Evolutionary conservation across 1,139 yeast species (phyloP).

Genomic region (Hyphopichia pseudoburtonii): DNA sequence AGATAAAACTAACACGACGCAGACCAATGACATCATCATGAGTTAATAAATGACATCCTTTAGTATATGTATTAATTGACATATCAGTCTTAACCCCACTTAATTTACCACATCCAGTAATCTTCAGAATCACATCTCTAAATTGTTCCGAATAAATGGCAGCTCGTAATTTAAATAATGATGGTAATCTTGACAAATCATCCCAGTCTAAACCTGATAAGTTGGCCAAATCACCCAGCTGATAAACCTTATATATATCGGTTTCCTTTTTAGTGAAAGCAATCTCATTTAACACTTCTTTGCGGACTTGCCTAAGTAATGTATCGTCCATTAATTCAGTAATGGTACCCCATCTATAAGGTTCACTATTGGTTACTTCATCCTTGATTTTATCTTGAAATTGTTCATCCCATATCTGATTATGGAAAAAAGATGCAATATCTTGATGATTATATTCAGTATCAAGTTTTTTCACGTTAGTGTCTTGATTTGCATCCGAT

Average conservation of each 20-base stretch:
- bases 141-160: slow-evolving; percentile 86
- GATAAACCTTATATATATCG: slow-evolving; percentile 91
- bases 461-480: slow-evolving; percentile 20
- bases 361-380: slow-evolving; percentile 55
- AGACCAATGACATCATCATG: slow-evolving; percentile 99
- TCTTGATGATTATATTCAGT: slow-evolving; percentile 30
- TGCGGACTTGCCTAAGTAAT: slow-evolving; percentile 72
- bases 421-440: slow-evolving; percentile 51
- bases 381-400: slow-evolving; percentile 42
- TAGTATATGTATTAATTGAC: slow-evolving; percentile 86
- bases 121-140: slow-evolving; percentile 74
- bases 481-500: slow-evolving; percentile 6
- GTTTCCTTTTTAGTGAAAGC: slow-evolving; percentile 95
- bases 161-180: slow-evolving; percentile 72
- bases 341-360: slow-evolving; percentile 90
- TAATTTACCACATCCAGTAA: slow-evolving; percentile 86
- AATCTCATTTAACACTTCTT: slow-evolving; percentile 78
- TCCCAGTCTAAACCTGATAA: slow-evolving; percentile 79
- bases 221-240: slow-evolving; percentile 94
- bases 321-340: slow-evolving; percentile 71
- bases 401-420: slow-evolving; percentile 50
- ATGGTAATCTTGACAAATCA: slow-evolving; percentile 72
- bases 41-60: slow-evolving; percentile 90
- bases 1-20: slow-evolving; percentile 86
- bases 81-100: slow-evolving; percentile 90